Evolutionary conservation across 164 flowering plant genomes (phyloP).

Genomic region (Piper betle): DNA sequence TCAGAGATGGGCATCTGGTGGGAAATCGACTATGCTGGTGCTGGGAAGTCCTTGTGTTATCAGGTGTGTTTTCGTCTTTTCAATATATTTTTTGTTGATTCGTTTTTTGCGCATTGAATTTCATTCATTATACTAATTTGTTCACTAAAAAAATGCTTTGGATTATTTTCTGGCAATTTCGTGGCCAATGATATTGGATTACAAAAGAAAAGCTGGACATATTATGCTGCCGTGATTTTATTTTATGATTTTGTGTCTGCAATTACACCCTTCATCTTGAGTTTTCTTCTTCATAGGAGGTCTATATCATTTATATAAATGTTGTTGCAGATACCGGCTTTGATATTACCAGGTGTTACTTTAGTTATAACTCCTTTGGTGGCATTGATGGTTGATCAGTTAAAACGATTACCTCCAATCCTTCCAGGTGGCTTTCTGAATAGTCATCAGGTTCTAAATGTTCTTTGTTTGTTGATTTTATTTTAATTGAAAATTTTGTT

Average conservation of each 20-base stretch:
- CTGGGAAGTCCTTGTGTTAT: conserved; percentile 91
- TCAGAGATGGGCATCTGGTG: conserved; percentile 78
- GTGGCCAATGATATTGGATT: too few relatives aligned
- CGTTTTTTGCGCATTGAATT: too few relatives aligned
- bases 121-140: too few relatives aligned
- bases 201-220: too few relatives aligned
- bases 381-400: conserved; percentile 95
- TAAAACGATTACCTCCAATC: conserved; percentile 58
- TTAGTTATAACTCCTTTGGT: conserved; percentile 85
- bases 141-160: too few relatives aligned
- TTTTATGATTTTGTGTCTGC: too few relatives aligned
- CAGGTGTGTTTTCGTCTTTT: conserved; percentile 15
- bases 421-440: conserved; percentile 61
- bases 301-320: not conserved
- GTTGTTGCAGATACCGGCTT: conserved; percentile 41
- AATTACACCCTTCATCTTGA: not conserved
- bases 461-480: conserved; percentile 3
- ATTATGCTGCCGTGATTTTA: too few relatives aligned
- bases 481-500: too few relatives aligned
- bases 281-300: not conserved
- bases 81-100: not conserved
- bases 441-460: conserved; percentile 54
- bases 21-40: conserved; percentile 74
- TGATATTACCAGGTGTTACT: conserved; percentile 68
- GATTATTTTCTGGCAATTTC: too few relatives aligned